Base-by-base conservation (phyloP, 495 filamentous ascomycete genomes). In the Penicillium taxi region DNA sequence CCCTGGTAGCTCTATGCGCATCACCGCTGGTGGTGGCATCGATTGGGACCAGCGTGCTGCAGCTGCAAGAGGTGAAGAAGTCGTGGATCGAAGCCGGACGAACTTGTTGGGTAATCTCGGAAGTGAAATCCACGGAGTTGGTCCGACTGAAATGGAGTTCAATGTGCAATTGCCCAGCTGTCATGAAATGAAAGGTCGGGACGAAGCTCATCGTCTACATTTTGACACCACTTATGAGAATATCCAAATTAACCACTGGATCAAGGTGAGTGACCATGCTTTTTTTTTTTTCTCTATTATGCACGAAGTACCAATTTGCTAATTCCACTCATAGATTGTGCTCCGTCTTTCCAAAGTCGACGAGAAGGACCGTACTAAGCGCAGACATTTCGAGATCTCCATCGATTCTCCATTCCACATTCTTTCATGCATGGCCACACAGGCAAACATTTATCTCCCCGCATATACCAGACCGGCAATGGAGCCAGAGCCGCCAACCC, bases 341-440 rank as follows among this genome's bases (percentile, higher is more conserved):
- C 84, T 98, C 76, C 87, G 91, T 37, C 81, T 98, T 23, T 95
- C 88, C 14, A 89, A 87, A 48, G 64, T 82, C 4, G 91, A 98
- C 50, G 69, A 76, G 39, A 75, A 80, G 16, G 84, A 98, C 48
- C 78, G 91, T 1, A 66, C 68, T 4, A 91, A 89, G 36, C 78
- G 91, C 31, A 77, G 91, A 16, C 93, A 96, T 56, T 98, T 96
- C 42, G 91, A 98, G 56, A 98, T 98, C 45, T 96, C 91, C 40
- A 98, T 98, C 47, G 91, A 98, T 63, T 95, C 87, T 9, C 91
- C 91, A 6, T 93, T 96, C 55, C 89, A 94, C 44, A 83, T 96
- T 24, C 83, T 98, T 15, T 90, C 87, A 42, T 98, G 91, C 63
- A 86, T 79, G 32, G 91, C 93, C 6, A 91, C 88, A 1, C 82